These are phyloP conservation scores for Xylaria acuta DNA, from an alignment of 495 filamentous ascomycete genomes.

Conservation along the genomic window DNA sequence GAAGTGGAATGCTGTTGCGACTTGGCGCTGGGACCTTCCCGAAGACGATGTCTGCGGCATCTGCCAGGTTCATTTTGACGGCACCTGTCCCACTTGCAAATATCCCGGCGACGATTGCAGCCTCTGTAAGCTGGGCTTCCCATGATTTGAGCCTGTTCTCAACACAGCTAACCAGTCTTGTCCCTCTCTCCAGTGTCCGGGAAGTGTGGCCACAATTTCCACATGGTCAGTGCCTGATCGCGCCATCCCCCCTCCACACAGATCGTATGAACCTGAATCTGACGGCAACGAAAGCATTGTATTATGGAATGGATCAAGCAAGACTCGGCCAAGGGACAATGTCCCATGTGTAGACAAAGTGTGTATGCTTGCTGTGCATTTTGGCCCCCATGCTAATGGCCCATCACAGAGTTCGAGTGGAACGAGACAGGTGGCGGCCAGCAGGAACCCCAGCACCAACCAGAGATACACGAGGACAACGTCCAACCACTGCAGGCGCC, in stretches of 20 bases:
- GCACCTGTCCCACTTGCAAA: slow-evolving; percentile 97
- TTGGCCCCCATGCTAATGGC: slow-evolving; percentile 10
- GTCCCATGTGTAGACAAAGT: slow-evolving; percentile 98
- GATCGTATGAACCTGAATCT: slow-evolving; percentile 1
- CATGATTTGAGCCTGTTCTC: slow-evolving; percentile 9
- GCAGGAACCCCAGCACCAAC: slow-evolving; percentile 31
- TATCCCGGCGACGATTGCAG: slow-evolving; percentile 96
- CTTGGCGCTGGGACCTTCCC: slow-evolving; percentile 97
- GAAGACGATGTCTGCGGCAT: slow-evolving; percentile 99
- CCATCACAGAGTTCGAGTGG: slow-evolving; percentile 72
- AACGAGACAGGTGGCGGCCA: slow-evolving; percentile 29
- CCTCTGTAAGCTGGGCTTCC: slow-evolving; percentile 66
- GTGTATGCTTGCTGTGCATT: slow-evolving; percentile 41
- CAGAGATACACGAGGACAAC: slow-evolving; percentile 32
- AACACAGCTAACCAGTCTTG: background rate
- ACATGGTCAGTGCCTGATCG: slow-evolving; percentile 71
- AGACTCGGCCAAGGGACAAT: slow-evolving; percentile 89
- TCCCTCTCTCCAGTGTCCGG: slow-evolving; percentile 73
- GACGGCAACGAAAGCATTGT: slow-evolving; percentile 73
- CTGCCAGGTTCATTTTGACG: slow-evolving; percentile 97
- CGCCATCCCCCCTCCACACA: slow-evolving; percentile 3
- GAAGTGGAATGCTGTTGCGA: slow-evolving; percentile 90
- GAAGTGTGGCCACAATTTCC: slow-evolving; percentile 95
- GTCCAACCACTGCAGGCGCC: slow-evolving; percentile 25
- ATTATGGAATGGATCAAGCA: slow-evolving; percentile 95